Percentiles rank a stretch among this genome's conserved stretches.
Conservation (phyloP, 768 basidiomycete genomes). For the Mycena rebaudengoi region DNA sequence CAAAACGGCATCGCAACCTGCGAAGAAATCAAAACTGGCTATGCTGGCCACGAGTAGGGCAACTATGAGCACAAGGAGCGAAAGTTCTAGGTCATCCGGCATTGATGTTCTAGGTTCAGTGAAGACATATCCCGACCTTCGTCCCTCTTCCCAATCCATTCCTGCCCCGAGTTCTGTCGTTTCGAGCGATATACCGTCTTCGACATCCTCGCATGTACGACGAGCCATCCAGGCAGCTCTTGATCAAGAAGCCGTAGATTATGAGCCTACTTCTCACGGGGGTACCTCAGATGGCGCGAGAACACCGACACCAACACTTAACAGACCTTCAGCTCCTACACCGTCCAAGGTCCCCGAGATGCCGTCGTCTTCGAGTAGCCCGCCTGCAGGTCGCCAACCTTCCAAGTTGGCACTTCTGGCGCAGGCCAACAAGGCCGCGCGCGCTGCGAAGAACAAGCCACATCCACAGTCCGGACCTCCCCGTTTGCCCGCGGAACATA, state of each 20-base stretch:
- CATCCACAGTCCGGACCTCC: slow-evolving; percentile 34
- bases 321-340: slow-evolving; percentile 32
- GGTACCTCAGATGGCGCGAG: slow-evolving; percentile 28
- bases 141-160: slow-evolving; percentile 70
- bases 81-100: slow-evolving; percentile 65
- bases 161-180: slow-evolving; percentile 46
- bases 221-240: slow-evolving; percentile 76
- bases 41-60: slow-evolving; percentile 72
- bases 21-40: slow-evolving; percentile 73
- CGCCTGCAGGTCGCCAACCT: slow-evolving; percentile 47
- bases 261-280: slow-evolving; percentile 22
- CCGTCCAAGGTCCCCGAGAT: slow-evolving; percentile 31
- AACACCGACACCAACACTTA: slow-evolving; percentile 33
- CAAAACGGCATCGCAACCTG: slow-evolving; percentile 33
- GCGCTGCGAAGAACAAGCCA: slow-evolving; percentile 48
- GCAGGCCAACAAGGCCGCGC: slow-evolving; percentile 65
- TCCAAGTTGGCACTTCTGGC: slow-evolving; percentile 83
- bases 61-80: slow-evolving; percentile 52
- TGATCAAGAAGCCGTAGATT: slow-evolving; percentile 65
- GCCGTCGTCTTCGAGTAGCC: slow-evolving; percentile 30
- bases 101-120: slow-evolving; percentile 65
- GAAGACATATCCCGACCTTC: slow-evolving; percentile 76
- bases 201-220: slow-evolving; percentile 67
- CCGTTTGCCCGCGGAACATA: slow-evolving; percentile 56
- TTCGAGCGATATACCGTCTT: slow-evolving; percentile 47